These are phyloP conservation scores for Hanseniaspora guilliermondii DNA, from an alignment of 805 yeast genomes.

Conservation along the genomic window DNA sequence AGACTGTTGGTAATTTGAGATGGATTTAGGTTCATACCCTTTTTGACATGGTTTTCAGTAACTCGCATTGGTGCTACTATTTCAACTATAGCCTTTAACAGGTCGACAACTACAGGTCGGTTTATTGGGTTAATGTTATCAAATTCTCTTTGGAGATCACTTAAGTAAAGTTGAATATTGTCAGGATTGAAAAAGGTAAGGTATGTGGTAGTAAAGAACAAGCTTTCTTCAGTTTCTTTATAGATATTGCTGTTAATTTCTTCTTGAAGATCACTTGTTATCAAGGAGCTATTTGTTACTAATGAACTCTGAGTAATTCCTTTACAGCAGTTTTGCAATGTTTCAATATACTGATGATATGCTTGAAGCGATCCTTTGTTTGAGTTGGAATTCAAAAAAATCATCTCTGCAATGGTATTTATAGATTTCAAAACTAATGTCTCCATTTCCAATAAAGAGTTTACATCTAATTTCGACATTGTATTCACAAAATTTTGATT, in stretches of 20 bases:
- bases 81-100: background rate
- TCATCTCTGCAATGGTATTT: background rate
- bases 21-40: background rate
- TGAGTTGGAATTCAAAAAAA: background rate
- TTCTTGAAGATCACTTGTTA: background rate
- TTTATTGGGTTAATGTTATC: background rate
- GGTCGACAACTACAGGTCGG: background rate
- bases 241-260: background rate
- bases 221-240: background rate
- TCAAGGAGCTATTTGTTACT: background rate
- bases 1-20: background rate
- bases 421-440: background rate
- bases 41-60: background rate
- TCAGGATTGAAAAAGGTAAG: background rate
- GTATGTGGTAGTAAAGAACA: background rate
- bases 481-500: slow-evolving; percentile 3
- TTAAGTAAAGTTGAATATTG: background rate
- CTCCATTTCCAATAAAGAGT: slow-evolving; percentile 1
- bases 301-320: background rate
- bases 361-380: background rate
- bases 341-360: background rate
- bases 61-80: background rate
- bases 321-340: background rate
- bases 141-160: background rate
- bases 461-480: slow-evolving; percentile 3